These are phyloP conservation scores for Brasenia schreberi DNA, from an alignment of 164 flowering plant genomes.

Conservation along the genomic window DNA sequence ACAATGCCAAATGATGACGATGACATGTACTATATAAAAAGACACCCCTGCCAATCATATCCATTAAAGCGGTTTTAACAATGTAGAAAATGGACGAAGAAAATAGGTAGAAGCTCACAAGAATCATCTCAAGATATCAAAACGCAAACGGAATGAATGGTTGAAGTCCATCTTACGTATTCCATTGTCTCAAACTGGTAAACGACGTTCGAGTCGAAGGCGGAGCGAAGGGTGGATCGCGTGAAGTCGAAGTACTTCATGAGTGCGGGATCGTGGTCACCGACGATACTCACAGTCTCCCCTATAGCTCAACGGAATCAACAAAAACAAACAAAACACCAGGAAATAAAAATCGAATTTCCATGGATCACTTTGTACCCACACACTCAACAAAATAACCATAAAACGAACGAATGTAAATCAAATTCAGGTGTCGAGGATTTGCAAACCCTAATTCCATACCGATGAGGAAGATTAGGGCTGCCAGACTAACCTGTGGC, in stretches of 20 bases:
- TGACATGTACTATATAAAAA: too few species aligned
- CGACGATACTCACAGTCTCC: constrained; percentile 89
- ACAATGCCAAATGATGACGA: too few species aligned
- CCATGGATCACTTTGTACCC: too few species aligned
- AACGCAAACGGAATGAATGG: background rate
- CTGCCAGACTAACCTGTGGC: constrained; percentile 13
- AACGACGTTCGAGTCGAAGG: constrained; percentile 88
- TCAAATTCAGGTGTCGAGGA: background rate
- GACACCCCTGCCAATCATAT: too few species aligned
- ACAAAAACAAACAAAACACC: background rate
- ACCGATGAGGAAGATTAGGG: background rate
- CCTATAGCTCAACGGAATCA: constrained; percentile 32
- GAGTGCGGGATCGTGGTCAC: constrained; percentile 79
- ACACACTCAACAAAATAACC: too few species aligned
- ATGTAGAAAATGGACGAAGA: background rate
- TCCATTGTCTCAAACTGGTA: constrained; percentile 97
- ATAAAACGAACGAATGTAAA: too few species aligned
- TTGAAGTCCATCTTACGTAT: constrained; percentile 46
- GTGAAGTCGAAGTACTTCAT: constrained; percentile 95
- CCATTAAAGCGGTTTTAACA: background rate
- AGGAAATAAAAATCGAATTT: too few species aligned
- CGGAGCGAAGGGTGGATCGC: constrained; percentile 83
- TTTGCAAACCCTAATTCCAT: background rate
- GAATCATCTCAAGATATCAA: background rate
- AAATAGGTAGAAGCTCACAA: background rate